Conservation (phyloP, 805 yeast genomes). For the Scheffersomyces ergatensis region DNA sequence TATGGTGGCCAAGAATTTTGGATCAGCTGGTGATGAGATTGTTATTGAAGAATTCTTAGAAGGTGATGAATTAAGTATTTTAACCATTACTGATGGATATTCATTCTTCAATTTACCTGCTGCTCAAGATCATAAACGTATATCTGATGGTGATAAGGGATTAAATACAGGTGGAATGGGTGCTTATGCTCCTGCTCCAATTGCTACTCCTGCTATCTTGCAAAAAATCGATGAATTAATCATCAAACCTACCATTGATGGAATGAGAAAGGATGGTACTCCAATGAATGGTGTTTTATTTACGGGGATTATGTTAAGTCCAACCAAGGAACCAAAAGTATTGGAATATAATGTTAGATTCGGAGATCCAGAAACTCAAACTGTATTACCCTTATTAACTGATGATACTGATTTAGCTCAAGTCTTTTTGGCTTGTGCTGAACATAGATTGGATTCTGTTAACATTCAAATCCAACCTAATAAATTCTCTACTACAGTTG, state of each 20-base stretch:
- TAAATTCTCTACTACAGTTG: constrained; percentile 85
- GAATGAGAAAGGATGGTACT: constrained; percentile 92
- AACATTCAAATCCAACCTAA: constrained; percentile 49
- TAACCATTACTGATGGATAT: constrained; percentile 93
- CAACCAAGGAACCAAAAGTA: constrained; percentile 83
- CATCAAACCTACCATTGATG: constrained; percentile 88
- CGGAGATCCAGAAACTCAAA: constrained; percentile 99
- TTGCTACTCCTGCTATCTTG: constrained; percentile 76
- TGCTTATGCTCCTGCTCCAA: constrained; percentile 97
- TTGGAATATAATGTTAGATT: constrained; percentile 96
- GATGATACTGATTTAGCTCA: constrained; percentile 90
- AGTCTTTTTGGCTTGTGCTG: constrained; percentile 89
- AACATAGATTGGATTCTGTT: constrained; percentile 88
- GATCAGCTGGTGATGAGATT: constrained; percentile 87
- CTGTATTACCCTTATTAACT: constrained; percentile 83
- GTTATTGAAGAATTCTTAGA: constrained; percentile 95
- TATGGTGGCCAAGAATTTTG: constrained; percentile 88
- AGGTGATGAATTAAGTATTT: constrained; percentile 94
- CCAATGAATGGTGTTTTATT: constrained; percentile 96
- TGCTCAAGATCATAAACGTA: constrained; percentile 97
- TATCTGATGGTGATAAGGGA: constrained; percentile 91
- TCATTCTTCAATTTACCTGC: constrained; percentile 88
- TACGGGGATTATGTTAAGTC: constrained; percentile 90
- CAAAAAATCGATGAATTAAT: constrained; percentile 69
- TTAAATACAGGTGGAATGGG: constrained; percentile 99